phyloP scores from a whole-genome alignment of 768 basidiomycete species.

The Serendipita sp. region DNA sequence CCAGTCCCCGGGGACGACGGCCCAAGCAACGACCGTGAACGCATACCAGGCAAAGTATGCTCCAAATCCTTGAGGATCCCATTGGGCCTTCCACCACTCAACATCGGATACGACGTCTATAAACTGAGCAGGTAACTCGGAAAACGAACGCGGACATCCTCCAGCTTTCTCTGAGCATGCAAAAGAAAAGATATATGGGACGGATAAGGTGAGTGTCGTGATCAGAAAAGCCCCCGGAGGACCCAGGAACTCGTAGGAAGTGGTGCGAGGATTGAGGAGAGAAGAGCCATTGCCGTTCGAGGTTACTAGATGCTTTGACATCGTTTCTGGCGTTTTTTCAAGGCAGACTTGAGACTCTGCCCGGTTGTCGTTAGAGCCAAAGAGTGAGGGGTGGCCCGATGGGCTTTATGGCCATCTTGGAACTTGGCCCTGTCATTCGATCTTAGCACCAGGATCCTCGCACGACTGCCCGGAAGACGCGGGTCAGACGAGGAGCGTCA shows the following conservation, averaged over 20 bases:
- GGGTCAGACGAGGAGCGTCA: too few relatives aligned
- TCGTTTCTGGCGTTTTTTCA: neutral
- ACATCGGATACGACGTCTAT: conserved; percentile 29
- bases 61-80: conserved; percentile 62
- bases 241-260: conserved; percentile 64
- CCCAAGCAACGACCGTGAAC: conserved; percentile 74
- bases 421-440: neutral
- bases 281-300: neutral
- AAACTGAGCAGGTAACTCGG: conserved; percentile 27
- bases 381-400: neutral
- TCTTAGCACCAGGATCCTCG: neutral
- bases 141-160: conserved; percentile 43
- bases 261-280: conserved; percentile 49
- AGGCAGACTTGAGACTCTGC: neutral
- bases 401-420: neutral
- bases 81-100: conserved; percentile 57
- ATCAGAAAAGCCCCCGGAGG: conserved; percentile 45
- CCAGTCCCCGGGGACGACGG: conserved; percentile 53
- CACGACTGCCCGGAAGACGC: too few relatives aligned
- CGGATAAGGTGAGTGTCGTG: conserved; percentile 34
- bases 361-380: neutral
- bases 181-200: conserved; percentile 62
- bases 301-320: neutral
- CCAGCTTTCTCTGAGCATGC: conserved; percentile 55
- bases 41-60: conserved; percentile 82